phyloP scores from a whole-genome alignment of 2,329 filamentous ascomycete genomes.

The Sporothrix phasma region DNA sequence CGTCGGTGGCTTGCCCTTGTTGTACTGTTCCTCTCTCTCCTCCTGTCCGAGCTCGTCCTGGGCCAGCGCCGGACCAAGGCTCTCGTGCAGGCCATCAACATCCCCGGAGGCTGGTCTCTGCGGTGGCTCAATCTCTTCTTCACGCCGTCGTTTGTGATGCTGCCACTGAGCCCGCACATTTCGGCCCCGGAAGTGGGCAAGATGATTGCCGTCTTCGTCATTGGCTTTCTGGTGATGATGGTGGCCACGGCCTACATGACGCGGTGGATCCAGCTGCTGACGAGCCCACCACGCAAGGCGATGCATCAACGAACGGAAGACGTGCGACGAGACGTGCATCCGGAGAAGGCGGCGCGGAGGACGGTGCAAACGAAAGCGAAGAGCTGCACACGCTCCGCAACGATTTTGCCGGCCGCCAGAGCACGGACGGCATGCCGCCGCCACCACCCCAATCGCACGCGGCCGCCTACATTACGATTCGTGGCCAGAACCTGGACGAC shows the following conservation, averaged over 20 bases:
- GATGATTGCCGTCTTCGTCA: conserved; percentile 49
- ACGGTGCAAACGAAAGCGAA: not conserved
- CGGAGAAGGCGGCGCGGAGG: conserved; percentile 16
- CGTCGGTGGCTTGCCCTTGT: conserved; percentile 50
- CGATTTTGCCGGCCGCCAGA: conserved; percentile 14
- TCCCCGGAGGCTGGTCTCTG: conserved; percentile 47
- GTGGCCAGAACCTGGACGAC: conserved; percentile 20
- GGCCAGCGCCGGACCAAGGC: conserved; percentile 39
- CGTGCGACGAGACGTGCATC: conserved; percentile 24
- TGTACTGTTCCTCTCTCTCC: conserved; percentile 40
- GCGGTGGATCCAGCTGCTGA: conserved; percentile 40
- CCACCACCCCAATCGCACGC: conserved; percentile 16
- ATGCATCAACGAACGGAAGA: conserved; percentile 43
- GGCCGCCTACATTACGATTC: conserved; percentile 19
- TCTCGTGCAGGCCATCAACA: conserved; percentile 40
- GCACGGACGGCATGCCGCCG: not conserved
- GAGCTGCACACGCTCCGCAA: conserved; percentile 17
- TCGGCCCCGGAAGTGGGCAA: conserved; percentile 45
- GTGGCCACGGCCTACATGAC: conserved; percentile 44
- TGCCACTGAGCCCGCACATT: conserved; percentile 47
- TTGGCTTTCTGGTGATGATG: conserved; percentile 46
- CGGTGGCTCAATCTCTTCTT: conserved; percentile 51
- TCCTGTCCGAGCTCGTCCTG: conserved; percentile 36
- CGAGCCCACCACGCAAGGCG: conserved; percentile 43
- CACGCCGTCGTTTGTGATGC: conserved; percentile 47